phyloP scores from a whole-genome alignment of 331 rosid species.

The Ulmus americana region DNA sequence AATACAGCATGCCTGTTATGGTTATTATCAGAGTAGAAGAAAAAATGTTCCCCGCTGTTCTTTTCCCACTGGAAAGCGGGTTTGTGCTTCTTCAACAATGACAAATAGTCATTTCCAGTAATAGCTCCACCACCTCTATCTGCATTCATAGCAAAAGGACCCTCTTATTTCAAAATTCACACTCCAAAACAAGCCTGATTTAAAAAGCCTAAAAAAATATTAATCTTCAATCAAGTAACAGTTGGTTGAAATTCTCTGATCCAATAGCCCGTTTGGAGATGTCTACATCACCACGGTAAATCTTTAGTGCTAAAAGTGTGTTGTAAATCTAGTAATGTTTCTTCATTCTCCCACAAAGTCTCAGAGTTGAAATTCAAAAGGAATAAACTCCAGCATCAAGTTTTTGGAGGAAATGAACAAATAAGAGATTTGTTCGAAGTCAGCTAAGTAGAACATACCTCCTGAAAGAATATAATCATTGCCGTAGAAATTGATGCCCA shows the following conservation, averaged over 20 bases:
- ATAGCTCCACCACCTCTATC: conserved; percentile 66
- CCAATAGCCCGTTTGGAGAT: too few species aligned
- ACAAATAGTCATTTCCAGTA: conserved; percentile 65
- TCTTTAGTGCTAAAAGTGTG: too few species aligned
- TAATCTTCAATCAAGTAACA: neutral
- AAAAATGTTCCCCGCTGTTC: conserved; percentile 73
- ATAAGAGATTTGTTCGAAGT: neutral
- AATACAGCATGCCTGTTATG: conserved; percentile 64
- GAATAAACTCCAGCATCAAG: neutral
- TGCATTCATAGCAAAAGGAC: conserved; percentile 16
- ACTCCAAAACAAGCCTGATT: neutral
- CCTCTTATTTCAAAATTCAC: neutral
- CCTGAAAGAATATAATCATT: conserved; percentile 67
- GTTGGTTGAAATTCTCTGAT: too few species aligned
- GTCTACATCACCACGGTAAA: too few species aligned
- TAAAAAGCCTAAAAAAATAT: neutral
- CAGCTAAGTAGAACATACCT: conserved; percentile 31
- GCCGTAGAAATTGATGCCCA: conserved; percentile 93
- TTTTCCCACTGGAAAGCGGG: conserved; percentile 74
- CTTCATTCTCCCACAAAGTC: too few species aligned
- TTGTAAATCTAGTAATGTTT: too few species aligned
- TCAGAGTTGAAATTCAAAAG: too few species aligned
- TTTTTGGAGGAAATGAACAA: neutral
- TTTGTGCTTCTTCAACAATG: conserved; percentile 70
- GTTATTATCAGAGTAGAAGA: conserved; percentile 51